Conservation (phyloP, 768 basidiomycete species). For the Boletus reticuloceps region DNA sequence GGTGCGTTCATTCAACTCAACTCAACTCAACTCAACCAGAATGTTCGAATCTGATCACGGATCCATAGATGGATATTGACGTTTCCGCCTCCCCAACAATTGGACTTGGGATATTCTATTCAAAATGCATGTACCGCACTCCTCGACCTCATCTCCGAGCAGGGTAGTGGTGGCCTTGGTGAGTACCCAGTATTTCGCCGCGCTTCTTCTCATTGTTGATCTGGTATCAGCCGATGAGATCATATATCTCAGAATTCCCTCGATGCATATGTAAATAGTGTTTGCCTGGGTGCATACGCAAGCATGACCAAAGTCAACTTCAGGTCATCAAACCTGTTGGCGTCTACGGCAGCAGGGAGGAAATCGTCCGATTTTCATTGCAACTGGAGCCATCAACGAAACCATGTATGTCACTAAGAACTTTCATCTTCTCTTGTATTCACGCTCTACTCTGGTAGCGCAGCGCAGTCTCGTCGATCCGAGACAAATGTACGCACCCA, state of each 20-base stretch:
- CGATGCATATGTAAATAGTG: too few species aligned
- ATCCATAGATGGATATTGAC: conserved; percentile 21
- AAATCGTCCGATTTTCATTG: conserved; percentile 43
- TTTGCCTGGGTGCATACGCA: too few species aligned
- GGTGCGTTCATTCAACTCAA: conserved; percentile 5
- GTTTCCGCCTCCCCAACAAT: not conserved
- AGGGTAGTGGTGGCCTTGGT: too few species aligned
- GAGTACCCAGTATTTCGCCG: too few species aligned
- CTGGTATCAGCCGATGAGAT: too few species aligned
- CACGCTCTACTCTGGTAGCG: not conserved
- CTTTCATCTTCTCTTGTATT: not conserved
- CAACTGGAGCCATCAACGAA: conserved; percentile 35
- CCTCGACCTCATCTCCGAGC: conserved; percentile 54
- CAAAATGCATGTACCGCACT: conserved; percentile 52
- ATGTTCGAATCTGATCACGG: not conserved
- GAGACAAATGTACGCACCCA: conserved; percentile 2
- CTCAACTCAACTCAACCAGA: too few species aligned
- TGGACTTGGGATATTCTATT: conserved; percentile 31
- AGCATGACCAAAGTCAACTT: too few species aligned
- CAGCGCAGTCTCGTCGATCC: conserved; percentile 7
- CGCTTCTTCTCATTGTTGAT: too few species aligned
- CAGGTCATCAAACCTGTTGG: too few species aligned
- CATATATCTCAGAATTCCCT: too few species aligned
- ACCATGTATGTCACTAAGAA: conserved; percentile 33
- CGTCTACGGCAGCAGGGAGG: too few species aligned